Base-by-base conservation (phyloP, 1,139 yeast genomes). In the Petasospora fabianii region DNA sequence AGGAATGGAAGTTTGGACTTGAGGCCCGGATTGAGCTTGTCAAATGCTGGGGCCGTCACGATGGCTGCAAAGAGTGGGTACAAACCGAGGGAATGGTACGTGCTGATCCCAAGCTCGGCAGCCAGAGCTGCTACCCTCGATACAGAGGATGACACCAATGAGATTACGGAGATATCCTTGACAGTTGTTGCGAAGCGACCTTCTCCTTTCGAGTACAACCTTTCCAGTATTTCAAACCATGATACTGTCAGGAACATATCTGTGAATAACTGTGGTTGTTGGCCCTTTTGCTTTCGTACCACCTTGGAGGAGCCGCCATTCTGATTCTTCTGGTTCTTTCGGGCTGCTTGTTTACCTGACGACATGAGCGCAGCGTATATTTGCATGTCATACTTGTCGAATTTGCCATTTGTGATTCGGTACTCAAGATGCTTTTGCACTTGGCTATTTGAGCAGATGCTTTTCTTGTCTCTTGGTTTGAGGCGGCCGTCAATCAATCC, bases 181-280 rank as follows among this genome's bases (percentile, higher is more conserved):
- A 76, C 65, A 1, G 53, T 47, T 7, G 64, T 59, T 0, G 79
- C 67, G 51, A 75, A 71, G 7, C 73, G 57, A 33, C 84, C 77
- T 18, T 62, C 64, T 3, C 86, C 87, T 36, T 69, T 71, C 8
- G 71, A 69, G 59, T 75, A 81, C 38, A 77, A 56, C 27, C 64
- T 64, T 51, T 83, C 90, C 35, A 83, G 54, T 13, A 61, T 58
- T 46, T 77, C 80, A 15, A 80, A 61, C 87, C 87, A 82, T 12
- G 66, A 60, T 2, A 60, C 51, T 16, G 65, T 65, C 1, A 80
- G 76, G 56, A 82, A 83, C 27, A 53, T 57, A 40, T 75, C 80
- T 1, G 80, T 71, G 59, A 82, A 28, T 4, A 31, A 6, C 19
- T 31, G 32, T 17, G 18, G 31, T 26, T 27, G 47, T 55, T 12